Base-by-base conservation (phyloP, 225 moss, liverwort and hornwort genomes). In the Straminergon stramineum region DNA sequence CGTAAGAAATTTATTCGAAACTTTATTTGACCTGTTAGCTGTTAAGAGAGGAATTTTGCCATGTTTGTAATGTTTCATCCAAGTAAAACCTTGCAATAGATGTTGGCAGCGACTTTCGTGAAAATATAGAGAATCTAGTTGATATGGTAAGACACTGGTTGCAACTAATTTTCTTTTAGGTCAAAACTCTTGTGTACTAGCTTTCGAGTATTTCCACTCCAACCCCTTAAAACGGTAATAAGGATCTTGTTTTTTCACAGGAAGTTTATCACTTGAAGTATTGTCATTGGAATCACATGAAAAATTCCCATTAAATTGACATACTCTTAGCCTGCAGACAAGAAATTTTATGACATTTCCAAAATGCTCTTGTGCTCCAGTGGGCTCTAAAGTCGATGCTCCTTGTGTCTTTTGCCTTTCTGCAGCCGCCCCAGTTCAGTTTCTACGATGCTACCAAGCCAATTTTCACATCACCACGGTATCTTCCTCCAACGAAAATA, bases 381-480 rank as follows among this genome's bases (percentile, higher is more conserved):
- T 52, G 39, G 51, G 27, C 32, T 57, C 27, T 81, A 58, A 68
- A 84, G 32, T 57, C 2, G n/a, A 77, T 27, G 34, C 7, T 77
- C 17, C 13, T 27, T 62, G 10, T 78, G 26, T 53, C 45, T 58
- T 32, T n/a, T 75, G 61, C 30, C 22, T 51, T 78, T 28, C 48
- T 88, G 79, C 94, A 99, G 99, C 96, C 96, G 17, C 93, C 97
- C 39, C 96, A 97, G 84, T 99, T 99, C 88, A 95, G 96, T 87
- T 99, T 99, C 87, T 99, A 99, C 74, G 99, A 99, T 89, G 95
- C 91, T 73, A 66, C 95, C 22, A 97, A 99, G 86, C 99, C 97
- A 10, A 97, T 99, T 62, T 99, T 96, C 93, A 99, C 99, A 34
- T 99, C 99, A 41, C 96, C 99, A 64, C 97, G 97, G 41, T 96